phyloP scores from a whole-genome alignment of 202 grass and related monocot species.

The Panicum virgatum region DNA sequence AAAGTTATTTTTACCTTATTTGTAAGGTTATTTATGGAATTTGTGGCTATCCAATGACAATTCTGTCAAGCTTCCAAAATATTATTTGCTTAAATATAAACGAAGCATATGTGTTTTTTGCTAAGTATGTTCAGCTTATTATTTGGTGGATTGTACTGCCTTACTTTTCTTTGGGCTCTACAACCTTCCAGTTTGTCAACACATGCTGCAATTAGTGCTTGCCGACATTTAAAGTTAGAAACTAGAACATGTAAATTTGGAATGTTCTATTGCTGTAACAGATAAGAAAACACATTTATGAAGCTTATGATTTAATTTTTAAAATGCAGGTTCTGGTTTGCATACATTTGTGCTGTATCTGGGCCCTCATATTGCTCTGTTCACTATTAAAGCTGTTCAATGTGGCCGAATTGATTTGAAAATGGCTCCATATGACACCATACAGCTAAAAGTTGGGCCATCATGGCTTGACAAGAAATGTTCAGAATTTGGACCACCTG shows the following conservation, averaged over 20 bases:
- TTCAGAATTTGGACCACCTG: conserved; percentile 77
- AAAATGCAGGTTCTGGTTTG: conserved; percentile 82
- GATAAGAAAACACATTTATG: not conserved
- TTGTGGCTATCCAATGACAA: not conserved
- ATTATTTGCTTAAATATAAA: not conserved
- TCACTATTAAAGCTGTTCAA: conserved; percentile 95
- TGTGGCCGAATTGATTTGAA: conserved; percentile 95
- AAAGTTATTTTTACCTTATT: conserved; percentile 13
- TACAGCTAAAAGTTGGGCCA: conserved; percentile 80
- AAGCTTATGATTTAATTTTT: conserved; percentile 7
- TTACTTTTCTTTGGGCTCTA: conserved; percentile 16
- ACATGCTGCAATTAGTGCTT: not conserved
- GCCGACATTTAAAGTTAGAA: not conserved
- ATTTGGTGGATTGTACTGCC: not conserved
- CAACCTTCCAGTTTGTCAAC: not conserved
- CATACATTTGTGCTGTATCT: conserved; percentile 98
- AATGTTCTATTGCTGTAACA: not conserved
- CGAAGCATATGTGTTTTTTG: conserved; percentile 16
- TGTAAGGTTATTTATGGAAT: conserved; percentile 15
- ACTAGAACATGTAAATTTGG: not conserved
- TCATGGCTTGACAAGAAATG: conserved; percentile 97
- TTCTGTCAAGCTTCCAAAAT: conserved; percentile 11
- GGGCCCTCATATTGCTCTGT: conserved; percentile 93
- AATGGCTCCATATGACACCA: conserved; percentile 88
- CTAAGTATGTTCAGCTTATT: not conserved